Base-by-base conservation (phyloP, 208 protist species). In the Wallacemonas collosoma region DNA sequence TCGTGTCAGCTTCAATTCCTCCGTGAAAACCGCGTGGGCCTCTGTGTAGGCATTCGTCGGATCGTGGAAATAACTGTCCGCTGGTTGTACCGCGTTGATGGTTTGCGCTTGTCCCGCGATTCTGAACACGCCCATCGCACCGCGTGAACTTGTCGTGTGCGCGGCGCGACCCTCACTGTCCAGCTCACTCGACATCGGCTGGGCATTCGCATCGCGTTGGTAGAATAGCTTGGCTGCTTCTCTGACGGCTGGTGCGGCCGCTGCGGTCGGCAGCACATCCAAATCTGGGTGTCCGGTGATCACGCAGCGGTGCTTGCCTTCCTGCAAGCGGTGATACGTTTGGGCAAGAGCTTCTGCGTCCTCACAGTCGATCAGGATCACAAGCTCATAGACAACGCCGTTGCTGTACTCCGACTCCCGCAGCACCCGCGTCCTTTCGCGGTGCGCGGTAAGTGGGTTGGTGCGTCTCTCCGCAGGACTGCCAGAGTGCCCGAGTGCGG, bases 261-360 rank as follows among this genome's bases (percentile, higher is more conserved):
- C 77, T 4, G 66, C 68, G 68, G 78, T 79, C 1, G 92, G 92
- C 17, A 96, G 4, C 51, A 96, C 76, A 47, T 96, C 86, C 17
- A 96, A 71, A 45, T 93, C 80, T 7, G 77, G n/a, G 77, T 96
- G 92, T 26, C 89, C 92, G 79, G 93, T 86, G n/a, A 96, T 75
- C 39, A 87, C 47, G 45, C 84, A 82, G 41, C 53, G 75, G 4
- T 70, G 75, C 61, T 94, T 96, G 11, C 79, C 92, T 56, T 75
- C 62, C 64, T 86, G 89, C 1, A 96, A 67, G 43, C 76, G 69
- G 47, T 58, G 63, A 60, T 86, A 91, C 6, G 89, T 95, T 45
- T 73, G 57, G 43, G 70, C 69, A 17, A 88, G 57, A 65, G 83
- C 81, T n/a, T 85, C 80, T 6, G 57, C 57, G 57, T 39, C 39